A percentile compares a stretch with the other conserved stretches of the same genome.
phyloP scores from a whole-genome alignment of 139 green algal genomes.

The Microglena sp. region DNA sequence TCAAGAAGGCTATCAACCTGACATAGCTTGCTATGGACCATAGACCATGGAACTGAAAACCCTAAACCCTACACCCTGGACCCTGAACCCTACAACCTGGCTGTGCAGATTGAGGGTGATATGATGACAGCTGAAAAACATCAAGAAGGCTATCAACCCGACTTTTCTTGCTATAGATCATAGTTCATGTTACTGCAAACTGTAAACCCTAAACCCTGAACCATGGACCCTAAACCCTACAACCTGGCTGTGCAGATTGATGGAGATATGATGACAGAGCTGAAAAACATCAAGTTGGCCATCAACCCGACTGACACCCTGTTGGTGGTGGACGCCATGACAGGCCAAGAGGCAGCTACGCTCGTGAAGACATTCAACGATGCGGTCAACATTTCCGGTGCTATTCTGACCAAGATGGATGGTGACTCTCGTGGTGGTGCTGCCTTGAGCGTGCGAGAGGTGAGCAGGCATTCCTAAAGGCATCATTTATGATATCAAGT shows the following conservation, averaged over 20 bases:
- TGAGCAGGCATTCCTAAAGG: conserved; percentile 22
- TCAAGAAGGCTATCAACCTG: conserved; percentile 64
- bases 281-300: conserved; percentile 63
- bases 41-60: too few species aligned
- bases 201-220: too few species aligned
- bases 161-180: too few species aligned
- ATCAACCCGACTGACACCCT: conserved; percentile 85
- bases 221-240: too few species aligned
- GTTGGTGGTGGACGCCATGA: conserved; percentile 99
- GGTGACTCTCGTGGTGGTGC: conserved; percentile 91
- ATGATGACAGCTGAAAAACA: conserved; percentile 89
- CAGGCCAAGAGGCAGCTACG: conserved; percentile 72
- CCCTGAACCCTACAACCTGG: too few species aligned
- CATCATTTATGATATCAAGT: neutral
- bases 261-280: conserved; percentile 83
- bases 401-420: conserved; percentile 97
- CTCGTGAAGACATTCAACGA: conserved; percentile 94
- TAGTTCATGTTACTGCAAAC: too few species aligned
- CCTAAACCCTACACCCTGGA: too few species aligned
- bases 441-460: conserved; percentile 85
- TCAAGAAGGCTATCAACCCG: conserved; percentile 64
- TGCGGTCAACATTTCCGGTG: conserved; percentile 56
- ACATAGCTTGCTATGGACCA: too few species aligned
- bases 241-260: too few species aligned
- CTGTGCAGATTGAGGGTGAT: conserved; percentile 76